Conservation (phyloP, 2,329 filamentous ascomycete genomes). For the Harringtonia lauricola region DNA sequence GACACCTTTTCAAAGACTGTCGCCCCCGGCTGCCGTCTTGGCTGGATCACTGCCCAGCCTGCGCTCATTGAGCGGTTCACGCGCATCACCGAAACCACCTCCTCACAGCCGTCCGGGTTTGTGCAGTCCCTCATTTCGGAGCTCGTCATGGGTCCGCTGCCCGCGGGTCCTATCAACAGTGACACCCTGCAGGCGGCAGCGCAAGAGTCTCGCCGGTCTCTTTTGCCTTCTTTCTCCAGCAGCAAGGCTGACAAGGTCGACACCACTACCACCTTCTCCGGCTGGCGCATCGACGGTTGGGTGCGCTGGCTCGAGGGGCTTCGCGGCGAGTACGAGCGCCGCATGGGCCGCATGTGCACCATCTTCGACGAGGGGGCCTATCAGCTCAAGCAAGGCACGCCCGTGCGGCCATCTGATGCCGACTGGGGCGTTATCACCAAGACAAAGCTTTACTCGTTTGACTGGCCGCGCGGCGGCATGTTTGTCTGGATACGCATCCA, state of each 20-base stretch:
- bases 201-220: too few relatives aligned
- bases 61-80: conserved; percentile 56
- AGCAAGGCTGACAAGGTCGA: not conserved
- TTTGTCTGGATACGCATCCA: conserved; percentile 74
- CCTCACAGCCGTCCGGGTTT: conserved; percentile 81
- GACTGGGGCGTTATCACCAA: conserved; percentile 71
- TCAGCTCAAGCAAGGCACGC: conserved; percentile 51
- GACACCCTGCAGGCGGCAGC: not conserved
- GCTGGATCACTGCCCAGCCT: conserved; percentile 83
- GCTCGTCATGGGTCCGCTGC: conserved; percentile 61
- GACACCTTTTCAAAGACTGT: conserved; percentile 94
- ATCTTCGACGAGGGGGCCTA: conserved; percentile 59
- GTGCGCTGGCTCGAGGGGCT: conserved; percentile 84
- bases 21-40: conserved; percentile 78
- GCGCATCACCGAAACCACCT: conserved; percentile 66
- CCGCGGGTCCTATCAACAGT: conserved; percentile 24
- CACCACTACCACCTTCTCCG: conserved; percentile 28
- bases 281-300: conserved; percentile 80
- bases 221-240: not conserved
- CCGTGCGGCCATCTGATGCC: conserved; percentile 28
- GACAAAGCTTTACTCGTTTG: conserved; percentile 62
- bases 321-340: conserved; percentile 70
- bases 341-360: conserved; percentile 71
- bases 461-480: conserved; percentile 81
- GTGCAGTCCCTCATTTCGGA: conserved; percentile 75